Percentiles rank a stretch among this genome's conserved stretches.
These are phyloP conservation scores for Ophiostoma triangulosporum DNA, from an alignment of 2,329 filamentous ascomycete genomes.

Conservation along the genomic window DNA sequence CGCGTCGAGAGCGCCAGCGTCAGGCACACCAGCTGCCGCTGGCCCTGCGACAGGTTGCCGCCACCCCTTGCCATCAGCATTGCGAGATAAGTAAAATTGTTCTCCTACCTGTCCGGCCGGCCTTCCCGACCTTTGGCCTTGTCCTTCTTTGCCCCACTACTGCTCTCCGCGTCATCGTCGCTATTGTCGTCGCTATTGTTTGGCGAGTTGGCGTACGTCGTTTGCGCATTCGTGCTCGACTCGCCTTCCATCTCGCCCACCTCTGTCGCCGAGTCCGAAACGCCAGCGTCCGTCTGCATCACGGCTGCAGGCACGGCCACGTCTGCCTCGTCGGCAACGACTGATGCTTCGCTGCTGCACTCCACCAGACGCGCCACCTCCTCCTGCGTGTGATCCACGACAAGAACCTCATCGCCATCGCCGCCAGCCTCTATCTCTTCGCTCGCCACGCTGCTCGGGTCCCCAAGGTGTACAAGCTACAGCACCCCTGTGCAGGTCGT, in stretches of 20 bases:
- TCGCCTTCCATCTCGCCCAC: conserved; percentile 6
- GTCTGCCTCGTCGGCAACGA: conserved; percentile 10
- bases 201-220: conserved; percentile 2
- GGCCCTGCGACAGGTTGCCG: conserved; percentile 29
- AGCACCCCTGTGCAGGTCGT: conserved; percentile 47
- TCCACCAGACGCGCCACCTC: conserved; percentile 10
- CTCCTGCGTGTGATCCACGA: conserved; percentile 6
- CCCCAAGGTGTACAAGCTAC: conserved; percentile 46
- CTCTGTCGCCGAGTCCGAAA: conserved; percentile 10
- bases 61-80: conserved; percentile 21
- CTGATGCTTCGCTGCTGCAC: conserved; percentile 6
- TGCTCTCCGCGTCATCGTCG: conserved; percentile 1
- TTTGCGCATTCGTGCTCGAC: conserved; percentile 4
- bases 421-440: background rate
- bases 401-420: background rate
- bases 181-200: too few species aligned
- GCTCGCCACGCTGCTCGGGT: conserved; percentile 23
- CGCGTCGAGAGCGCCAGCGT: conserved; percentile 30
- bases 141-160: background rate
- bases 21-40: conserved; percentile 35
- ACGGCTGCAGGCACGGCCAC: conserved; percentile 6
- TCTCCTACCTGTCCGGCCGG: conserved; percentile 4
- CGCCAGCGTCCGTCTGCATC: background rate
- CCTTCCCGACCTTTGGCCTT: conserved; percentile 5
- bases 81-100: conserved; percentile 21